Evolutionary conservation across 148 eudicot species (phyloP).

Genomic region (Silene uniflora): DNA sequence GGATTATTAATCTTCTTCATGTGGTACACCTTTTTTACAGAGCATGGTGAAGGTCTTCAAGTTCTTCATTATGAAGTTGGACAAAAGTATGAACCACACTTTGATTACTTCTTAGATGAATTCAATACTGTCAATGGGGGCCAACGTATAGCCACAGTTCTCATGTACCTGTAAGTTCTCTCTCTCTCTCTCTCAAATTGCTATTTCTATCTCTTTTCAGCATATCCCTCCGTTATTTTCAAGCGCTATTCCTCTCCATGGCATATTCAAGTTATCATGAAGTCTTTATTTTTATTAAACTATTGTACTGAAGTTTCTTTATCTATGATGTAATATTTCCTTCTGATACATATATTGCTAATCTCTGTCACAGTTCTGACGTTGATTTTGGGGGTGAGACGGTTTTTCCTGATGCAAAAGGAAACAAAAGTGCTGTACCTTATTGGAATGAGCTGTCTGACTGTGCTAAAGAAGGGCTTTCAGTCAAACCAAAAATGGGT

Average conservation of each 20-base stretch:
- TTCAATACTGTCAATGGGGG: constrained; percentile 79
- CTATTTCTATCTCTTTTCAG: too few species aligned
- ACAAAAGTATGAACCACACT: constrained; percentile 89
- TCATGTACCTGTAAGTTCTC: constrained; percentile 86
- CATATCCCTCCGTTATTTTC: too few species aligned
- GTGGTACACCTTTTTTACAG: constrained; percentile 31
- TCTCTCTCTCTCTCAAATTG: background rate
- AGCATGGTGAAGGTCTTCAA: constrained; percentile 96
- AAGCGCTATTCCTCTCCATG: background rate
- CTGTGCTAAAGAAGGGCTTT: constrained; percentile 82
- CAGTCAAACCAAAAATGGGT: constrained; percentile 85
- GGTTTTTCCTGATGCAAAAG: constrained; percentile 81
- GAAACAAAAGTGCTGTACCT: constrained; percentile 66
- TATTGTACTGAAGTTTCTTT: background rate
- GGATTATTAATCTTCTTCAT: background rate
- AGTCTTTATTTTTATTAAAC: background rate
- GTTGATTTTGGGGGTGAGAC: constrained; percentile 99
- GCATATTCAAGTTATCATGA: background rate
- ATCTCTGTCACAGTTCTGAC: constrained; percentile 55
- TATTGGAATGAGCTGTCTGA: constrained; percentile 86
- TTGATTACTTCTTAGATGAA: constrained; percentile 77
- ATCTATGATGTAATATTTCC: background rate
- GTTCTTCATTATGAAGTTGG: constrained; percentile 93
- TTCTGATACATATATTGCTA: constrained; percentile 7
- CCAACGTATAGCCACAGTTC: constrained; percentile 89